Evolutionary conservation across 148 eudicot genomes (phyloP), one percentile per base, ranked within the genome.

Genomic region (Rhododendron ovatum): DNA sequence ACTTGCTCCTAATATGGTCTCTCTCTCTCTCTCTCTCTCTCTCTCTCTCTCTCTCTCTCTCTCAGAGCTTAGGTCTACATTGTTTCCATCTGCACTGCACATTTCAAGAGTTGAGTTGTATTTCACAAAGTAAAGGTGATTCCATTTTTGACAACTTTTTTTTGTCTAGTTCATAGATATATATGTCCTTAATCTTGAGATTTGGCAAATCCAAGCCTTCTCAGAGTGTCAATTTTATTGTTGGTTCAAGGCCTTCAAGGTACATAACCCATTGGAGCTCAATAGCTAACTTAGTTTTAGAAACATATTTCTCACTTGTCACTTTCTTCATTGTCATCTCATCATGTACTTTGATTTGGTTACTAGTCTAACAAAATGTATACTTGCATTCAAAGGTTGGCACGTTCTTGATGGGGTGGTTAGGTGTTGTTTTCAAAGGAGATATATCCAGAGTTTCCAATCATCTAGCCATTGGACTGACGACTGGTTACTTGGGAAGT

Each of bases 341-440:
- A 20, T 35, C 20, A 0, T 4, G 10, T 47, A 45, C 55, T 51
- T 73, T 3, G 33, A 41, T 74, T 43, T 55, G 28, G 61, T 33
- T 45, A 57, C 48, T 37, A 73, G 50, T 35, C 84, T 86, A 24
- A 75, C 6, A 37, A 43, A 76, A 61, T 35, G 82, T 20, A 26
- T 80, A 9, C 76, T 78, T 83, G 50, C 71, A 5, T 47, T 78
- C 83, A 41, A 51, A 96, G 98, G 92, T 96, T 48, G 99, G 98
- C 83, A 95, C 98, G 26, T 97, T 94, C 93, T 90, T 97, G 82
- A 97, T 97, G 99, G 99, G 99, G 35, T 97, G 99, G 99, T 91
- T 91, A 20, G 99, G 99, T 26, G 90, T 94, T 78, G 98, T 94
- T 71, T 97, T 95, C 84, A 95, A 97, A 90, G 90, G 88, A 86